phyloP scores from a whole-genome alignment of 176 grass and related monocot genomes.

The Phoenix dactylifera region DNA sequence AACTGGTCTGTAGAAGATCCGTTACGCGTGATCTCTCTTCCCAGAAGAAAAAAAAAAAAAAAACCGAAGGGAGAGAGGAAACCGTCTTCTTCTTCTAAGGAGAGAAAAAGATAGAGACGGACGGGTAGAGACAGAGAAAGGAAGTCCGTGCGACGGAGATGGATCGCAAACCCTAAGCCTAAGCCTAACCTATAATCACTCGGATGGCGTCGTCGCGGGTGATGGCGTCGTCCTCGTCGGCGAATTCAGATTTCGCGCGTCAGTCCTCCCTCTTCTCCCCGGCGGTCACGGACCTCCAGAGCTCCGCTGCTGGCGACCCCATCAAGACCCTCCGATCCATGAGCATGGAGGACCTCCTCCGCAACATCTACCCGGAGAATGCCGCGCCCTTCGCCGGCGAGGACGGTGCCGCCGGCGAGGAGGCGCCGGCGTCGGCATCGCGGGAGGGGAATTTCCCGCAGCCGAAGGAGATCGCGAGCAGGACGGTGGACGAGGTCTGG shows the following conservation, averaged over 20 bases:
- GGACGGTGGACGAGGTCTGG: neutral
- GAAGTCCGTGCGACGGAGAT: too few species aligned
- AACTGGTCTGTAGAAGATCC: too few species aligned
- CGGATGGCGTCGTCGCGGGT: constrained; percentile 4
- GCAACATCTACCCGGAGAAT: neutral
- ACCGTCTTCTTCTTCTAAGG: too few species aligned
- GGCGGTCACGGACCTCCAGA: neutral
- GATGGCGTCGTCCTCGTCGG: neutral
- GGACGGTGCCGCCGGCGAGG: neutral
- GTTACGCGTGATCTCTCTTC: too few species aligned
- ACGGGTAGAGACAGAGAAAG: too few species aligned
- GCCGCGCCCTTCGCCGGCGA: neutral
- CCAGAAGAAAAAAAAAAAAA: too few species aligned
- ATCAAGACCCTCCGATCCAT: neutral
- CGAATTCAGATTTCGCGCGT: neutral
- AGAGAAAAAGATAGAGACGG: too few species aligned
- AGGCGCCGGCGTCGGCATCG: neutral
- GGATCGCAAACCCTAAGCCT: too few species aligned
- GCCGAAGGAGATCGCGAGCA: neutral
- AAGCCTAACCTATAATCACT: too few species aligned
- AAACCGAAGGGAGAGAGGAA: too few species aligned
- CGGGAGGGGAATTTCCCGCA: neutral
- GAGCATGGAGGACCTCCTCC: neutral
- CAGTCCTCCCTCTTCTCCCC: too few species aligned
- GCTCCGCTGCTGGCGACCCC: neutral